phyloP scores from a whole-genome alignment of 1,284 basidiomycete species.

The Salmacisia buchloeana region DNA sequence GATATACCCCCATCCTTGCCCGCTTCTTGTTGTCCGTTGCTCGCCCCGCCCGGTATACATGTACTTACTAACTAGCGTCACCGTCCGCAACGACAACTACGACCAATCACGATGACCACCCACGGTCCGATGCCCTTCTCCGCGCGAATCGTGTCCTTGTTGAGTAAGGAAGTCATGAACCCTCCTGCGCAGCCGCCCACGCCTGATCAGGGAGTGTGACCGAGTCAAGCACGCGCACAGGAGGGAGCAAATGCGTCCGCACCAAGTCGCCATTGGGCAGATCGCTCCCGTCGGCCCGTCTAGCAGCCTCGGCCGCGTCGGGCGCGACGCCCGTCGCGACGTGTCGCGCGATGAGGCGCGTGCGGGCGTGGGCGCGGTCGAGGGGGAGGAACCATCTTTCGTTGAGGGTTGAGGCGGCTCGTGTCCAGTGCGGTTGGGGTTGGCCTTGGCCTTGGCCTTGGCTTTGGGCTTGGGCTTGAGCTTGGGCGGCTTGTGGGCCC shows the following conservation, averaged over 20 bases:
- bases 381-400: slow-evolving; percentile 72
- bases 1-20: too few relatives aligned
- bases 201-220: not conserved
- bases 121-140: too few relatives aligned
- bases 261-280: slow-evolving; percentile 47
- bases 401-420: slow-evolving; percentile 65
- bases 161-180: not conserved
- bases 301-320: slow-evolving; percentile 62
- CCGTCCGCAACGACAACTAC: too few relatives aligned
- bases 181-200: not conserved
- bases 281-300: slow-evolving; percentile 61
- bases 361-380: slow-evolving; percentile 60
- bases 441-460: not conserved
- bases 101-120: too few relatives aligned
- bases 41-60: too few relatives aligned
- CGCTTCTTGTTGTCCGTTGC: too few relatives aligned
- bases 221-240: slow-evolving; percentile 3
- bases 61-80: too few relatives aligned
- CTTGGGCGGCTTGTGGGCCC: too few relatives aligned
- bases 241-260: slow-evolving; percentile 34
- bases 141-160: not conserved
- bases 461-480: too few relatives aligned
- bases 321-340: slow-evolving; percentile 67
- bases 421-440: slow-evolving; percentile 61
- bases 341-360: slow-evolving; percentile 68